These are phyloP conservation scores for Decorospora gaudefroyi DNA, from an alignment of 2,329 filamentous ascomycete species.

Conservation along the genomic window DNA sequence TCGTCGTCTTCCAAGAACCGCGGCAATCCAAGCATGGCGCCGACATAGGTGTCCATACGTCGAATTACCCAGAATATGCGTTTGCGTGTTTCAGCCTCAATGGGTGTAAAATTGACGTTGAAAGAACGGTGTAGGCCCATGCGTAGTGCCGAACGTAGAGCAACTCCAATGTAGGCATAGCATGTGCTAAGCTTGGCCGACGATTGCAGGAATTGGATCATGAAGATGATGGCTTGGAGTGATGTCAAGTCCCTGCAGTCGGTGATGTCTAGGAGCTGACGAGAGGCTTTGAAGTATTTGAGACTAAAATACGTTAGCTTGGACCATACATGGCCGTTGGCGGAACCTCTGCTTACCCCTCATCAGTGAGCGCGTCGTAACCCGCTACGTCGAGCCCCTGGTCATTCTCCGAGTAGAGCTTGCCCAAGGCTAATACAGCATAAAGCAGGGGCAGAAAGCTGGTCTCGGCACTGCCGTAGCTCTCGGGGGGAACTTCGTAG, in stretches of 20 bases:
- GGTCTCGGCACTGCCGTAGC: slow-evolving; percentile 53
- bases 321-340: too few species aligned
- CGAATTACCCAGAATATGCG: slow-evolving; percentile 58
- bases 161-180: slow-evolving; percentile 59
- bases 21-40: slow-evolving; percentile 56
- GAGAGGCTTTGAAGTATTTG: slow-evolving; percentile 55
- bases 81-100: slow-evolving; percentile 56
- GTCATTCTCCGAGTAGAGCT: slow-evolving; percentile 52
- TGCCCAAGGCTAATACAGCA: slow-evolving; percentile 54
- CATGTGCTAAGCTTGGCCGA: slow-evolving; percentile 59
- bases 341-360: slow-evolving; percentile 47
- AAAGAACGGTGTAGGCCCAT: slow-evolving; percentile 59
- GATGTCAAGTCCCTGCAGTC: slow-evolving; percentile 57
- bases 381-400: slow-evolving; percentile 44
- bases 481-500: slow-evolving; percentile 66
- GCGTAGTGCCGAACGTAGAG: slow-evolving; percentile 55
- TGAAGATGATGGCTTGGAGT: slow-evolving; percentile 58
- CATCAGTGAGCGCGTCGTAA: slow-evolving; percentile 54
- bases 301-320: slow-evolving; percentile 45
- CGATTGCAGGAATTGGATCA: slow-evolving; percentile 59
- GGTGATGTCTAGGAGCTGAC: slow-evolving; percentile 58
- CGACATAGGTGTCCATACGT: slow-evolving; percentile 59
- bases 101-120: slow-evolving; percentile 52
- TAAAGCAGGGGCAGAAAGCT: slow-evolving; percentile 56
- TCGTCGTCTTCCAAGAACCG: slow-evolving; percentile 56